Conservation (phyloP, 2,329 filamentous ascomycete species). For the Hymenoscyphus albidus region DNA sequence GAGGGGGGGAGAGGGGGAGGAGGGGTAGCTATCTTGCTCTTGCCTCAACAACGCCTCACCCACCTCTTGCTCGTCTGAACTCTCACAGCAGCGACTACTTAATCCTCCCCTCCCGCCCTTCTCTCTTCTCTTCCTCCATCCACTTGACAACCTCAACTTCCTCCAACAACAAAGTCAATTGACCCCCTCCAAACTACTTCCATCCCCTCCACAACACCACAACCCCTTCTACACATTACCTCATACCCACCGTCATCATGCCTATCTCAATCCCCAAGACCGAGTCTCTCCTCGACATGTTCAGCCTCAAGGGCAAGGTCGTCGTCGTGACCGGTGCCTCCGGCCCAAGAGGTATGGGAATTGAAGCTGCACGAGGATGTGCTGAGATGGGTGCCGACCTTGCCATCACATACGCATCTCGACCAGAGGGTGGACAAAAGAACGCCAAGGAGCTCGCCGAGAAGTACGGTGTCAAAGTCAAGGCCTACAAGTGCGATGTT, state of each 20-base stretch:
- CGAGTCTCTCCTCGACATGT: slow-evolving; percentile 36
- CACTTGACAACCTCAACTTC: background rate
- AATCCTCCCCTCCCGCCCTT: background rate
- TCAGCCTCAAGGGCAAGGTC: slow-evolving; percentile 59
- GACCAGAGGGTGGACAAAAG: slow-evolving; percentile 58
- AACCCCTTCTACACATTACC: background rate
- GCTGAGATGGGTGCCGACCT: slow-evolving; percentile 62
- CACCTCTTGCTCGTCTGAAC: background rate
- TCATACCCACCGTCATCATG: slow-evolving; percentile 8
- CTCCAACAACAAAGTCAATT: background rate
- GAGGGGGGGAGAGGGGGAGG: background rate
- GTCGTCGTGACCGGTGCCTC: slow-evolving; percentile 60
- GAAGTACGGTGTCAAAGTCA: slow-evolving; percentile 61
- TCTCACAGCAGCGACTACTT: background rate
- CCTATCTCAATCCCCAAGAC: slow-evolving; percentile 12
- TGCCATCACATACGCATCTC: slow-evolving; percentile 64
- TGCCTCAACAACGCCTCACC: background rate
- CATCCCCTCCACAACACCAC: background rate
- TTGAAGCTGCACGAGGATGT: slow-evolving; percentile 61
- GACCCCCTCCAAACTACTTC: background rate
- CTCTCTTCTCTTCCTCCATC: background rate
- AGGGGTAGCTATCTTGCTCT: background rate
- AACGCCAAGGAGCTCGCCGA: slow-evolving; percentile 59
- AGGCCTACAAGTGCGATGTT: slow-evolving; percentile 64
- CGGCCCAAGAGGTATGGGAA: slow-evolving; percentile 64